phyloP scores from a whole-genome alignment of 2,329 filamentous ascomycete species.

The Ophiostoma sp. region DNA sequence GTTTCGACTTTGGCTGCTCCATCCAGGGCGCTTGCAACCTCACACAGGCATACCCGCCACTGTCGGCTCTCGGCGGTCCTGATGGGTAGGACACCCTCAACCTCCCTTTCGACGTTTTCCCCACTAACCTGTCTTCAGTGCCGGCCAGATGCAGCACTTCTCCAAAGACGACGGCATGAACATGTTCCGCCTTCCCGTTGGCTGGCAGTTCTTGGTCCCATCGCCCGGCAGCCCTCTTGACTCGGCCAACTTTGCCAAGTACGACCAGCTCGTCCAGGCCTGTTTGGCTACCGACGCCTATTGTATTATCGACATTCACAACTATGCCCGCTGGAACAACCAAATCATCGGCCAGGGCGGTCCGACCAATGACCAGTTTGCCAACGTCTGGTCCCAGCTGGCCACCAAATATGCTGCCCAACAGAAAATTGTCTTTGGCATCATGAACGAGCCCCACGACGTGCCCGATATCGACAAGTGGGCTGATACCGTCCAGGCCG shows the following conservation, averaged over 20 bases:
- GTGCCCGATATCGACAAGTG: slow-evolving; percentile 54
- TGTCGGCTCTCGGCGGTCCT: slow-evolving; percentile 36
- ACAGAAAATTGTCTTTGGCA: slow-evolving; percentile 58
- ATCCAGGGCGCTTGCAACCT: slow-evolving; percentile 29
- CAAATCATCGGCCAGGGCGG: slow-evolving; percentile 65
- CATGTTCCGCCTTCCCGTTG: slow-evolving; percentile 50
- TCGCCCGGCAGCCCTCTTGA: slow-evolving; percentile 48
- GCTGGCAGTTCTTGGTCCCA: slow-evolving; percentile 53
- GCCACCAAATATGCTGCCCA: slow-evolving; percentile 58
- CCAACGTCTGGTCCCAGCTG: slow-evolving; percentile 57
- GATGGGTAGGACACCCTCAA: background rate
- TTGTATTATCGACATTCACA: slow-evolving; percentile 55
- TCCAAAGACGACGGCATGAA: slow-evolving; percentile 55
- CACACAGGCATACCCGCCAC: slow-evolving; percentile 6
- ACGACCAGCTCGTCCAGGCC: slow-evolving; percentile 51
- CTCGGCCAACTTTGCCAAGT: slow-evolving; percentile 43
- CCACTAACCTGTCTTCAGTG: background rate
- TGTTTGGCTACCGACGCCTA: slow-evolving; percentile 50
- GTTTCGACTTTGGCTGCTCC: slow-evolving; percentile 49
- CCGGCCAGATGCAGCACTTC: slow-evolving; percentile 57
- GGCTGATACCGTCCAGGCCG: slow-evolving; percentile 61
- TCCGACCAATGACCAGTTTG: slow-evolving; percentile 62
- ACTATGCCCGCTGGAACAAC: slow-evolving; percentile 62
- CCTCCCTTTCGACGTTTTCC: background rate
- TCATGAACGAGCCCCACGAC: slow-evolving; percentile 71